These are phyloP conservation scores for Gynostemma pentaphyllum DNA, from an alignment of 306 rosid genomes.

Conservation along the genomic window DNA sequence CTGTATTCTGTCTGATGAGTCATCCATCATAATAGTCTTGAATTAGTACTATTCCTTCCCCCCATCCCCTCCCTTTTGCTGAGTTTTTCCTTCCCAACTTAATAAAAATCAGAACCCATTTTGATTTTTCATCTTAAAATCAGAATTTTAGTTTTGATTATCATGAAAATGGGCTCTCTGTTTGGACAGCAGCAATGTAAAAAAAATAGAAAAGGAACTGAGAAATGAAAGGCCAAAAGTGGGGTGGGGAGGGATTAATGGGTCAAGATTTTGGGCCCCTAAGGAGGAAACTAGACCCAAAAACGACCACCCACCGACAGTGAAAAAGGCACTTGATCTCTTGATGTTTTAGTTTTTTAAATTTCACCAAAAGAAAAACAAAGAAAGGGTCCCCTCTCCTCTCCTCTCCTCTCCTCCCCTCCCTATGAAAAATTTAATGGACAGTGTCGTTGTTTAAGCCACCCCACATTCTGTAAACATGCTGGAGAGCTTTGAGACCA, in stretches of 20 bases:
- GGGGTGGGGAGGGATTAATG: not conserved
- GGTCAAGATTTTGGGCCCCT: not conserved
- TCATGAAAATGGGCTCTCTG: too few relatives aligned
- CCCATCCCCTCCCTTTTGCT: too few relatives aligned
- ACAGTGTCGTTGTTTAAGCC: not conserved
- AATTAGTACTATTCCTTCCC: not conserved
- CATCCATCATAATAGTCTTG: too few relatives aligned
- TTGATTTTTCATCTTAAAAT: too few relatives aligned
- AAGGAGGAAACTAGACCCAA: too few relatives aligned
- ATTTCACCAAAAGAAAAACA: not conserved
- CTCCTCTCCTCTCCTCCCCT: not conserved
- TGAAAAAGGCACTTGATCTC: not conserved
- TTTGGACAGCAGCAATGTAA: too few relatives aligned
- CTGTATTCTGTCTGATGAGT: not conserved
- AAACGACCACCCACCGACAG: not conserved
- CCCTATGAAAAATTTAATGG: not conserved
- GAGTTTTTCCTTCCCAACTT: too few relatives aligned
- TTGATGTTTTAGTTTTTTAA: not conserved
- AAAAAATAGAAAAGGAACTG: not conserved
- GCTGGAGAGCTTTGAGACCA: not conserved
- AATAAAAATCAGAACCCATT: not conserved
- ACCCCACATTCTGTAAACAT: not conserved
- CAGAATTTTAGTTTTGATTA: too few relatives aligned
- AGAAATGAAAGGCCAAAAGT: not conserved
- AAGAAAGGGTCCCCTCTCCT: not conserved